Evolutionary conservation across 768 basidiomycete species (phyloP).

Genomic region (Termitomyces sp.): DNA sequence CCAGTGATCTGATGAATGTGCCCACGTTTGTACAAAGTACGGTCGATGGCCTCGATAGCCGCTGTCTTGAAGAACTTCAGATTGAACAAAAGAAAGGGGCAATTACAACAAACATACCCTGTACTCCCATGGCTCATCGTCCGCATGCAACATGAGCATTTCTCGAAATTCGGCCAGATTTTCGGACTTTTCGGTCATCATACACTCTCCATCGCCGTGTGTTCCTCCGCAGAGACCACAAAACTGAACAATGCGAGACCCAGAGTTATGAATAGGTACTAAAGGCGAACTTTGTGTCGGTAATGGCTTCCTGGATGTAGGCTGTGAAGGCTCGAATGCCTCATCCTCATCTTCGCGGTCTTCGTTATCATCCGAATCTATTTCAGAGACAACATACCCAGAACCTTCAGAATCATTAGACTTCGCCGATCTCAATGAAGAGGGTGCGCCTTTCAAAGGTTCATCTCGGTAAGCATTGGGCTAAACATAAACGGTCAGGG

Average conservation of each 20-base stretch:
- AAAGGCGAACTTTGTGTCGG: constrained; percentile 5
- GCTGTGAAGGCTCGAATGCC: constrained; percentile 10
- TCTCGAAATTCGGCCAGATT: constrained; percentile 66
- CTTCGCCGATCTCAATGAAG: constrained; percentile 9
- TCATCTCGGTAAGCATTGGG: constrained; percentile 25
- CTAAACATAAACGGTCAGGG: constrained; percentile 10
- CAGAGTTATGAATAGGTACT: constrained; percentile 13
- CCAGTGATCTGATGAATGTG: constrained; percentile 50
- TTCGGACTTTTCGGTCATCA: constrained; percentile 59
- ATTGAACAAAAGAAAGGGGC: not conserved
- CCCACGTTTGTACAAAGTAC: constrained; percentile 51
- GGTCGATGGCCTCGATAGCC: constrained; percentile 68
- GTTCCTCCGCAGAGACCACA: constrained; percentile 61
- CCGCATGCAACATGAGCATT: constrained; percentile 57
- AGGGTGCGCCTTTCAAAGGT: constrained; percentile 1
- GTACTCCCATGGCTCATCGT: constrained; percentile 60
- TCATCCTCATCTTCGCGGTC: constrained; percentile 6
- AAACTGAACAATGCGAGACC: constrained; percentile 5
- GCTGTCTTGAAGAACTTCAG: constrained; percentile 30
- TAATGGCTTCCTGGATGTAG: constrained; percentile 12
- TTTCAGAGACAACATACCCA: constrained; percentile 26
- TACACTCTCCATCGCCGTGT: constrained; percentile 50
- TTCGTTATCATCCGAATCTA: constrained; percentile 19
- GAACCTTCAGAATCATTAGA: constrained; percentile 25
- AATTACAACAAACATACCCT: constrained; percentile 37